Evolutionary conservation across 306 rosid genomes (phyloP).

Genomic region (Vigna radiata): DNA sequence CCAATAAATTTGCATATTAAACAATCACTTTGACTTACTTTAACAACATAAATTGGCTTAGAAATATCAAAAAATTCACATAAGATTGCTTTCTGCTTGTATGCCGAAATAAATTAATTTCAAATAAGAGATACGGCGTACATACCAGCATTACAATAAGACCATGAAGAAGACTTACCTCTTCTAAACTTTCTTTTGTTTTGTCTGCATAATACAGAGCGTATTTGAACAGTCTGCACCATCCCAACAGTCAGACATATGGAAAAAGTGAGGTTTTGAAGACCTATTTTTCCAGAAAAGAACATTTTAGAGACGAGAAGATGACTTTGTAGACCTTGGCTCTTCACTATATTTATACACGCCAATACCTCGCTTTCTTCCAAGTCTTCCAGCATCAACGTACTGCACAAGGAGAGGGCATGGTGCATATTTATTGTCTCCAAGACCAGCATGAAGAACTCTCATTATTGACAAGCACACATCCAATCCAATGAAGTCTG

Average conservation of each 20-base stretch:
- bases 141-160: no score
- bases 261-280: background rate
- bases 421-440: slow-evolving; percentile 80
- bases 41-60: no score
- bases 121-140: no score
- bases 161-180: no score
- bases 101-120: no score
- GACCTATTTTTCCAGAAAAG: slow-evolving; percentile 6
- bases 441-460: slow-evolving; percentile 91
- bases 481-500: slow-evolving; percentile 96
- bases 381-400: slow-evolving; percentile 84
- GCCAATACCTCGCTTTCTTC: slow-evolving; percentile 90
- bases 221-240: background rate
- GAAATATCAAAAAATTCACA: no score
- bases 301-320: slow-evolving; percentile 59
- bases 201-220: background rate
- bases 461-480: slow-evolving; percentile 88
- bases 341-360: slow-evolving; percentile 65
- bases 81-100: no score
- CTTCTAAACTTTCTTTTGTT: background rate
- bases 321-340: slow-evolving; percentile 42
- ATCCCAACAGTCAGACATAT: background rate
- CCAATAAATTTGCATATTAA: no score
- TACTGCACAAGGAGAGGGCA: slow-evolving; percentile 90
- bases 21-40: no score